Percentiles rank a stretch among this genome's conserved stretches.
Conservation (phyloP, 108 stramenopile species). For the Nitzschia sp. region DNA sequence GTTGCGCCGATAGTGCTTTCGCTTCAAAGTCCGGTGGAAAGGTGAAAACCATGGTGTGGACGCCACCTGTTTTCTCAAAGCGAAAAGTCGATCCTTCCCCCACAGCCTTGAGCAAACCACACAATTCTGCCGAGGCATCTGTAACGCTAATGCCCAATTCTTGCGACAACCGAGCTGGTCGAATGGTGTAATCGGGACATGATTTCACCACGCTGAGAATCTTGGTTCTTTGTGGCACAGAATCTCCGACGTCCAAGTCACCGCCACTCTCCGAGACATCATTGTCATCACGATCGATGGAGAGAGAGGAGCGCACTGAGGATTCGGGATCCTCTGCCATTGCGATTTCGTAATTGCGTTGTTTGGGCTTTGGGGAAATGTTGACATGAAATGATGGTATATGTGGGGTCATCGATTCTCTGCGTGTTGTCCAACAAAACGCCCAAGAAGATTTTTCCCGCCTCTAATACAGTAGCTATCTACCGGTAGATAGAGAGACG, state of each 20-base stretch:
- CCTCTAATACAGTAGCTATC: too few species aligned
- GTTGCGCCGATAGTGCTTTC: slow-evolving; percentile 40
- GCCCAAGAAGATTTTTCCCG: too few species aligned
- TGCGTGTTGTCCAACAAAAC: too few species aligned
- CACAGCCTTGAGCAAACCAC: slow-evolving; percentile 70
- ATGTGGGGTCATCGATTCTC: too few species aligned
- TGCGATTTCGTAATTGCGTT: too few species aligned
- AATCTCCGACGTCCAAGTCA: neutral
- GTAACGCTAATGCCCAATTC: slow-evolving; percentile 72
- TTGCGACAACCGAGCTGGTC: slow-evolving; percentile 67
- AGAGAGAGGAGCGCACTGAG: slow-evolving; percentile 3
- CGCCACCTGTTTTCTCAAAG: slow-evolving; percentile 55
- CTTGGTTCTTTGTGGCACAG: slow-evolving; percentile 12
- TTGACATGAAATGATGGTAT: too few species aligned
- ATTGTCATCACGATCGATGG: slow-evolving; percentile 13
- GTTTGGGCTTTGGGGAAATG: too few species aligned
- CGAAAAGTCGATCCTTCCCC: slow-evolving; percentile 76
- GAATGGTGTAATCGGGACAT: slow-evolving; percentile 43
- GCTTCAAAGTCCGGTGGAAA: slow-evolving; percentile 80
- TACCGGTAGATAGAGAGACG: too few species aligned
- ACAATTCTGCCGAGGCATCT: slow-evolving; percentile 81
- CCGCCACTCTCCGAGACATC: slow-evolving; percentile 6
- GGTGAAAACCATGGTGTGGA: slow-evolving; percentile 72
- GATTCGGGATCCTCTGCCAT: neutral
- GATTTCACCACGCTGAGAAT: slow-evolving; percentile 32